Evolutionary conservation across 2,329 filamentous ascomycete genomes (phyloP).

Genomic region (Emmonsiellopsis sp.): DNA sequence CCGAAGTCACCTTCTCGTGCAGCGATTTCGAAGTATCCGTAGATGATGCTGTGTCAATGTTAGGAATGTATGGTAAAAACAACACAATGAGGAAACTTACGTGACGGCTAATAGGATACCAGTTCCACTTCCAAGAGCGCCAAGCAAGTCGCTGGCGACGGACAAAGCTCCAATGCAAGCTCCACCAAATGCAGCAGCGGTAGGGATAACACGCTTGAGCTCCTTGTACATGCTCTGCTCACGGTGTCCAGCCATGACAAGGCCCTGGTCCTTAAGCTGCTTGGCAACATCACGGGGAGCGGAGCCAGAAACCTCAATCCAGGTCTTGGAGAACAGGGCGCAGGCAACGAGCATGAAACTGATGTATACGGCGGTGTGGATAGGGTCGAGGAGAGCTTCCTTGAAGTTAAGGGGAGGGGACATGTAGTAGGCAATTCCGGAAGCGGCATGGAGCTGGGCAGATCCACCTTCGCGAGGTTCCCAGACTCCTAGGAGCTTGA

Average conservation of each 20-base stretch:
- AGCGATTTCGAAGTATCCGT: conserved; percentile 98
- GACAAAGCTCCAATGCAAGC: conserved; percentile 97
- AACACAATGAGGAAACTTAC: conserved; percentile 48
- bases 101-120: conserved; percentile 97
- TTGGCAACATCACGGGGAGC: conserved; percentile 97
- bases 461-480: conserved; percentile 85
- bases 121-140: conserved; percentile 90
- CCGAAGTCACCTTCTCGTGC: conserved; percentile 94
- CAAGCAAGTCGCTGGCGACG: conserved; percentile 88
- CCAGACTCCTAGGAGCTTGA: conserved; percentile 96
- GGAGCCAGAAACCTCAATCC: conserved; percentile 98
- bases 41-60: conserved; percentile 69
- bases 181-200: conserved; percentile 94
- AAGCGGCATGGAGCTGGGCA: conserved; percentile 85
- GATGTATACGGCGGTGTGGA: conserved; percentile 93
- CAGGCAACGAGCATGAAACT: conserved; percentile 97
- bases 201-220: conserved; percentile 97
- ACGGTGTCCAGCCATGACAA: conserved; percentile 98
- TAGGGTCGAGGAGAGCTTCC: conserved; percentile 90
- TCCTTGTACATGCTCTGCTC: conserved; percentile 99
- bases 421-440: conserved; percentile 99
- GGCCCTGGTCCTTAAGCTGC: conserved; percentile 98
- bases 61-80: conserved; percentile 7
- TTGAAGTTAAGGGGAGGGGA: conserved; percentile 95
- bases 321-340: conserved; percentile 98